phyloP scores from a whole-genome alignment of 2,329 filamentous ascomycete species.

The Endoconidiophora laricicola region DNA sequence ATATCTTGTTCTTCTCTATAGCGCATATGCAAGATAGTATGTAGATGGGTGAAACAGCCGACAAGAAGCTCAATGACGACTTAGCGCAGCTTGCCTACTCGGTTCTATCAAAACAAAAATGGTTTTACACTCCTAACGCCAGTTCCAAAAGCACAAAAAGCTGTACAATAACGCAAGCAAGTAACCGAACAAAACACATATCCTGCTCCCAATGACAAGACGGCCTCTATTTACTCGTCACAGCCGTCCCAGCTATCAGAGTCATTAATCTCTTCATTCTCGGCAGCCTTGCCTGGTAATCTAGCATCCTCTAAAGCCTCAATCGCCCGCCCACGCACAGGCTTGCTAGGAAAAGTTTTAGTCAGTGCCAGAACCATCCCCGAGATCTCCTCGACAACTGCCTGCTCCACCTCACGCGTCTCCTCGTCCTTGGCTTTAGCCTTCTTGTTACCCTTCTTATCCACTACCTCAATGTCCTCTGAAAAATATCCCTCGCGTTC shows the following conservation, averaged over 20 bases:
- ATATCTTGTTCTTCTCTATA: not conserved
- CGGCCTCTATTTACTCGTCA: constrained; percentile 30
- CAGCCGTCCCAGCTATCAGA: constrained; percentile 52
- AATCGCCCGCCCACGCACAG: constrained; percentile 50
- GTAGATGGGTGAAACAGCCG: not conserved
- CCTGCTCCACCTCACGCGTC: constrained; percentile 26
- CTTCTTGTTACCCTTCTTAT: constrained; percentile 22
- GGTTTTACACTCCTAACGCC: constrained; percentile 13
- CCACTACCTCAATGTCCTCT: constrained; percentile 22
- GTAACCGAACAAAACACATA: constrained; percentile 2
- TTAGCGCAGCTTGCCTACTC: not conserved
- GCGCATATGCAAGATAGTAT: constrained; percentile 2
- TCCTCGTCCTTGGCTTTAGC: constrained; percentile 8
- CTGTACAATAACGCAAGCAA: constrained; percentile 4
- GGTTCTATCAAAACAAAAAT: not conserved
- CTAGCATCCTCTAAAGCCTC: constrained; percentile 61
- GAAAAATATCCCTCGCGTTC: constrained; percentile 46
- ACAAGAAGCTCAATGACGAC: not conserved
- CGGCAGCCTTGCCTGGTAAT: constrained; percentile 40
- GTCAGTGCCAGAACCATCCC: constrained; percentile 39
- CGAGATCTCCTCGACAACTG: constrained; percentile 36
- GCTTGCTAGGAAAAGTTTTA: constrained; percentile 44
- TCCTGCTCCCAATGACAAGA: not conserved
- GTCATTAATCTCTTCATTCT: constrained; percentile 20
- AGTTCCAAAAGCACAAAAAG: constrained; percentile 8